Evolutionary conservation across 1,284 basidiomycete species (phyloP).

Genomic region (Ustilago curta): DNA sequence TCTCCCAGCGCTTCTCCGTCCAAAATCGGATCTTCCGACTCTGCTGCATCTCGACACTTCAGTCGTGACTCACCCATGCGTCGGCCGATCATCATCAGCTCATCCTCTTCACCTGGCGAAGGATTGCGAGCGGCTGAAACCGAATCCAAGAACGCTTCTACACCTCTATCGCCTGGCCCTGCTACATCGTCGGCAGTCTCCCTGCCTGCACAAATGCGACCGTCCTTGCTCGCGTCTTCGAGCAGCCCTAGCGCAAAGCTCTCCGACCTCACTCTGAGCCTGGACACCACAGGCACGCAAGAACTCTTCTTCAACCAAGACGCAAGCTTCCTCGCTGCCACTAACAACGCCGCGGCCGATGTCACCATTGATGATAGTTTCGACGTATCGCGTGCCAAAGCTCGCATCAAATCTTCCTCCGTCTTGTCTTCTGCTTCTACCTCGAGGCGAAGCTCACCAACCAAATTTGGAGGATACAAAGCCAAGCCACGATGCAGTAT

Average conservation of each 20-base stretch:
- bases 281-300: slow-evolving; percentile 35
- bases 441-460: slow-evolving; percentile 22
- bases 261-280: slow-evolving; percentile 31
- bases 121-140: background rate
- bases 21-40: slow-evolving; percentile 30
- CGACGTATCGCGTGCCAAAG: slow-evolving; percentile 38
- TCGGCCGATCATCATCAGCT: slow-evolving; percentile 29
- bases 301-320: slow-evolving; percentile 36
- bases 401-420: slow-evolving; percentile 17
- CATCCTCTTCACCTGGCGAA: slow-evolving; percentile 22
- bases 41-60: slow-evolving; percentile 17
- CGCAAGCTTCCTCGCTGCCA: slow-evolving; percentile 36
- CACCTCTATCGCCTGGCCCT: slow-evolving; percentile 22
- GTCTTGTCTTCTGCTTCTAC: background rate
- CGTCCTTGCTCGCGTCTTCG: slow-evolving; percentile 18
- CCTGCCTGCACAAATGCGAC: slow-evolving; percentile 16
- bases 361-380: slow-evolving; percentile 50
- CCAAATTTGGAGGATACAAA: slow-evolving; percentile 18
- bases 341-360: slow-evolving; percentile 35
- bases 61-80: slow-evolving; percentile 30
- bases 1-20: slow-evolving; percentile 20
- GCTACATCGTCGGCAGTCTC: slow-evolving; percentile 9
- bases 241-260: slow-evolving; percentile 34
- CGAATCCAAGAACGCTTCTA: slow-evolving; percentile 18
- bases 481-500: slow-evolving; percentile 37